Evolutionary conservation across 2,329 filamentous ascomycete species (phyloP).

Genomic region (Cryphonectria radicalis): DNA sequence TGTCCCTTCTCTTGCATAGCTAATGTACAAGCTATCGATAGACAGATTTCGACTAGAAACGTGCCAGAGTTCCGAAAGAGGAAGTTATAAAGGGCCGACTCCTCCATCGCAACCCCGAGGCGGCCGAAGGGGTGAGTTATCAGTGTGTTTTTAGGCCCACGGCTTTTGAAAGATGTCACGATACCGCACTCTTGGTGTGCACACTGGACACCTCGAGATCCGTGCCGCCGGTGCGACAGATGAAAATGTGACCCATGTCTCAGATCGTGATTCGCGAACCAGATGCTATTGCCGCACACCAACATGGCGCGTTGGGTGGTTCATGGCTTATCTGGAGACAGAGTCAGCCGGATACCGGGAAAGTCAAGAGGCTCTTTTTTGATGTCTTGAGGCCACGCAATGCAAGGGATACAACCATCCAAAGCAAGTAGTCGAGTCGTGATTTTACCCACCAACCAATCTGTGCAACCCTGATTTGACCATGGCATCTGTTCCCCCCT

Average conservation of each 20-base stretch:
- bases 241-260: constrained; percentile 14
- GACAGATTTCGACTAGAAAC: not conserved
- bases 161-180: not conserved
- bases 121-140: not conserved
- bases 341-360: not conserved
- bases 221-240: not conserved
- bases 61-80: not conserved
- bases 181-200: not conserved
- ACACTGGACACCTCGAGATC: not conserved
- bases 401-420: constrained; percentile 13
- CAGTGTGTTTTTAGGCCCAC: not conserved
- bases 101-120: not conserved
- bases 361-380: constrained; percentile 7
- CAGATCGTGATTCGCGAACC: constrained; percentile 7
- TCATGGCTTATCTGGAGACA: not conserved
- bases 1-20: not conserved
- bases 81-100: not conserved
- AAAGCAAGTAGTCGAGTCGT: not conserved
- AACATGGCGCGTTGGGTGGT: not conserved
- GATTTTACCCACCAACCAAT: not conserved
- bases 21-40: not conserved
- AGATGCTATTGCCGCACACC: not conserved
- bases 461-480: not conserved
- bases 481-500: not conserved
- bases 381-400: constrained; percentile 8